Percentiles rank a stretch among this genome's conserved stretches.
phyloP scores from a whole-genome alignment of 2,329 filamentous ascomycete species.

The Xylariales sp. region DNA sequence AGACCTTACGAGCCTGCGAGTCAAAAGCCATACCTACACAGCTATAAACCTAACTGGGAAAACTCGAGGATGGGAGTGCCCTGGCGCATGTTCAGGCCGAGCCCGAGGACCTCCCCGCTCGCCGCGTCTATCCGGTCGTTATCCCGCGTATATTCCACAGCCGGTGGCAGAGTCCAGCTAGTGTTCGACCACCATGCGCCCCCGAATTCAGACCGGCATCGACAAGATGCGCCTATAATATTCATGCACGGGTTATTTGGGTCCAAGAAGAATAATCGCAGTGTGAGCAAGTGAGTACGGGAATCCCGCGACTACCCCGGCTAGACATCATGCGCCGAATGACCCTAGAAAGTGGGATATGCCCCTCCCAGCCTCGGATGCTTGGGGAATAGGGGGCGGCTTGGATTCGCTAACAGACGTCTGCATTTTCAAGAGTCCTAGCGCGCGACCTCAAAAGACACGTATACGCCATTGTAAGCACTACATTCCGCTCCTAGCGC shows the following conservation, averaged over 20 bases:
- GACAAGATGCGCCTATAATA: conserved; percentile 73
- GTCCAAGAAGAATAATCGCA: conserved; percentile 94
- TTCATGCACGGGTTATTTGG: conserved; percentile 95
- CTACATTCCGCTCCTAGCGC: neutral
- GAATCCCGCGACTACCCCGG: neutral
- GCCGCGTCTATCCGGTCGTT: conserved; percentile 25
- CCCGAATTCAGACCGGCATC: conserved; percentile 54
- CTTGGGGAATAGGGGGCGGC: neutral
- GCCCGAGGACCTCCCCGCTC: conserved; percentile 16
- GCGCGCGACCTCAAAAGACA: conserved; percentile 83
- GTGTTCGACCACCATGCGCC: conserved; percentile 76
- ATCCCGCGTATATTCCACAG: conserved; percentile 32
- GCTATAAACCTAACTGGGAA: neutral
- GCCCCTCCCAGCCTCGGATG: neutral
- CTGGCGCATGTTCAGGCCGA: conserved; percentile 25
- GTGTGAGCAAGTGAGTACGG: conserved; percentile 85
- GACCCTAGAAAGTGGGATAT: neutral
- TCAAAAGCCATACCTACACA: neutral
- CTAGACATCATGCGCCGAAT: neutral
- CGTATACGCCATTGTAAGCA: conserved; percentile 81
- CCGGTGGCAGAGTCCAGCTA: conserved; percentile 51
- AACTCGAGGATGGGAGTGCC: conserved; percentile 24
- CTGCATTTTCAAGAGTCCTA: conserved; percentile 68
- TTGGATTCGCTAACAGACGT: conserved; percentile 11
- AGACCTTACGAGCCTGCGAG: neutral